A percentile compares a stretch with the other conserved stretches of the same genome.
Conservation (phyloP, 495 filamentous ascomycete species). For the Neurospora sp. region DNA sequence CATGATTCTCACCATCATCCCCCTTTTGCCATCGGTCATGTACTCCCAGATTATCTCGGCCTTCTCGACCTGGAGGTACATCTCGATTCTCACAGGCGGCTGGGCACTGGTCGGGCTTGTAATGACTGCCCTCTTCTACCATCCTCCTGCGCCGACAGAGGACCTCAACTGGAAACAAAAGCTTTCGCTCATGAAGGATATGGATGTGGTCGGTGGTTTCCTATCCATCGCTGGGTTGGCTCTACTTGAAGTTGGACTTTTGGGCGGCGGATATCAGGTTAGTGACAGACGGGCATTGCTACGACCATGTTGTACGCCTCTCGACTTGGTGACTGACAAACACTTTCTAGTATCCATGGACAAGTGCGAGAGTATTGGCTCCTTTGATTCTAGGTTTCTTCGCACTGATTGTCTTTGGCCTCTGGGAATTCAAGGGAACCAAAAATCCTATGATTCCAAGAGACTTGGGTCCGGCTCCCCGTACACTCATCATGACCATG, state of each 20-base stretch:
- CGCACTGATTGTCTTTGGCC: conserved; percentile 43
- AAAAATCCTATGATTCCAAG: conserved; percentile 58
- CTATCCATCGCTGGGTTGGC: conserved; percentile 56
- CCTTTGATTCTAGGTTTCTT: conserved; percentile 52
- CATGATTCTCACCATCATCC: conserved; percentile 57
- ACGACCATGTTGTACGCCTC: not conserved
- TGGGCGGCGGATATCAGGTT: conserved; percentile 57
- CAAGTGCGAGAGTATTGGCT: conserved; percentile 27
- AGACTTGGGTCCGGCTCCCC: conserved; percentile 51
- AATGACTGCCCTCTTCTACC: conserved; percentile 54
- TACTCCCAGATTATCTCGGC: conserved; percentile 60
- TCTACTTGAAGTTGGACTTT: conserved; percentile 54
- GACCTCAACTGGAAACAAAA: conserved; percentile 36
- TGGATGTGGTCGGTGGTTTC: conserved; percentile 60
- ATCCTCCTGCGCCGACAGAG: conserved; percentile 51
- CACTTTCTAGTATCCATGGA: conserved; percentile 21
- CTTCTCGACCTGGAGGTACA: conserved; percentile 52
- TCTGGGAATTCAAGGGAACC: conserved; percentile 55
- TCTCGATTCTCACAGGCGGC: conserved; percentile 48
- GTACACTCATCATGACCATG: conserved; percentile 52
- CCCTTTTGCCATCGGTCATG: conserved; percentile 58
- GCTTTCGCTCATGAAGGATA: conserved; percentile 42
- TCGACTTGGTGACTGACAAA: not conserved
- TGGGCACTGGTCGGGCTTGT: conserved; percentile 55
- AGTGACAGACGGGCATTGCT: not conserved